Base-by-base conservation (phyloP, 805 yeast genomes). In the Hanseniaspora meyeri region DNA sequence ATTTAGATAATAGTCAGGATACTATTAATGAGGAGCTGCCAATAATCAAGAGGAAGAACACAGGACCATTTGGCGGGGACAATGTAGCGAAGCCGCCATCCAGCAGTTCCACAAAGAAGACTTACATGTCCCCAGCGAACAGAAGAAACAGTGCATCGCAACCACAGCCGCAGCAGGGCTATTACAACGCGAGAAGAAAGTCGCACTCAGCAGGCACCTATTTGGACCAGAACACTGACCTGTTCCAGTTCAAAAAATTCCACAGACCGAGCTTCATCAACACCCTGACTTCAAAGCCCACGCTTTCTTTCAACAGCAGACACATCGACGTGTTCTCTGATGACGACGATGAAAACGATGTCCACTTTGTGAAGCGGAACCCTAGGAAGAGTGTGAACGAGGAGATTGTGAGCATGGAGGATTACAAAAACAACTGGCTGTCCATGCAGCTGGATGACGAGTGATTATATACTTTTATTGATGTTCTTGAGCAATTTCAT, bases 401-500 rank as follows among this genome's bases (percentile, higher is more conserved):
- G 43, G 70, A 68, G 52, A 62, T 65, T 40, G 68, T 68, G 34
- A 70, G 69, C 4, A 68, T 68, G 53, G 72, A 68, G 51, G 70
- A 67, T 57, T 68, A 68, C 55, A 68, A 68, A 59, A 68, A 68
- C 56, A 68, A 68, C 53, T 68, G 72, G 72, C 57, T 68, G 37
- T 65, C 68, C 63, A 58, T 68, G 42, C 71, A 68, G 60, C 67
- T 51, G 19, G 55, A 51, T 2, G 47, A 50, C 32, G 46, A 42
- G 20, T 38, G 20, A 49, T 20, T 32, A 51, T 16, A 43, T 34
- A 43, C 17, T 19, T 20, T 38, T 43, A 24, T 52, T 52, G 8
- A 46, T 53, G 17, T 39, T 39, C 8, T 38, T 53, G 3, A 37
- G 24, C 5, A 24, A n/a, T 37, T 3, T 8, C 20, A 17, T 34